A percentile compares a stretch with the other conserved stretches of the same genome.
Evolutionary conservation across 2,329 filamentous ascomycete genomes (phyloP).

Genomic region (Colletotrichum agaves): DNA sequence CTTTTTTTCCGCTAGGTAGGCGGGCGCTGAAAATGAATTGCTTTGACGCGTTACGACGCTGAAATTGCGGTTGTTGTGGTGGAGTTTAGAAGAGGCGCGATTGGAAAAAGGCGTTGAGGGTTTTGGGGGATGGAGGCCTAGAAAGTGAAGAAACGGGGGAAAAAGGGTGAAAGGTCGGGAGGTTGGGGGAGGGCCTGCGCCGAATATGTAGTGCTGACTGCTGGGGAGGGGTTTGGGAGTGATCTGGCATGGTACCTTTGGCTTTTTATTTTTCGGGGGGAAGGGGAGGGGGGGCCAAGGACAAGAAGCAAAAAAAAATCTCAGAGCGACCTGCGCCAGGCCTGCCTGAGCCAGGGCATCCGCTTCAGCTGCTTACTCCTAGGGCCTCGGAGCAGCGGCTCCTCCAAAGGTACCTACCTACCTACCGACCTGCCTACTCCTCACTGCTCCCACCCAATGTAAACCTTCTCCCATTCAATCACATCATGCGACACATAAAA

Average conservation of each 20-base stretch:
- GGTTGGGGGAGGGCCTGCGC: slow-evolving; percentile 37
- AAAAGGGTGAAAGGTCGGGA: slow-evolving; percentile 41
- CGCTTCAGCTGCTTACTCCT: background rate
- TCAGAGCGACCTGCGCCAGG: background rate
- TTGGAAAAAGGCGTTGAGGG: slow-evolving; percentile 39
- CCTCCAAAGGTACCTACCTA: background rate
- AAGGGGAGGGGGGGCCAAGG: slow-evolving; percentile 33
- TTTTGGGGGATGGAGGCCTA: slow-evolving; percentile 29
- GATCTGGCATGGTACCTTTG: slow-evolving; percentile 30
- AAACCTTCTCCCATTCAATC: slow-evolving; percentile 33
- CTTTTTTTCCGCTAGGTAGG: slow-evolving; percentile 8
- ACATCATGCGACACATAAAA: slow-evolving; percentile 35
- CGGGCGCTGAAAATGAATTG: slow-evolving; percentile 33
- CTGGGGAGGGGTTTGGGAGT: slow-evolving; percentile 35
- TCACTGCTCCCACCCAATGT: background rate
- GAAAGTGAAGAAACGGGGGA: slow-evolving; percentile 36
- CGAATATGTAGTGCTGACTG: slow-evolving; percentile 37
- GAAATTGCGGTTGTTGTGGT: slow-evolving; percentile 41
- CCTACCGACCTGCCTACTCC: background rate
- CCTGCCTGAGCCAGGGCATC: slow-evolving; percentile 3
- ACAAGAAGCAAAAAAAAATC: slow-evolving; percentile 42
- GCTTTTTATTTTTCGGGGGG: background rate
- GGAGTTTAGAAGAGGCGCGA: slow-evolving; percentile 43
- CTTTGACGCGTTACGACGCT: slow-evolving; percentile 34
- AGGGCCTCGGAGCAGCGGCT: slow-evolving; percentile 17